Evolutionary conservation across 139 green algal genomes (phyloP).

Genomic region (Chlamydomonas urium): DNA sequence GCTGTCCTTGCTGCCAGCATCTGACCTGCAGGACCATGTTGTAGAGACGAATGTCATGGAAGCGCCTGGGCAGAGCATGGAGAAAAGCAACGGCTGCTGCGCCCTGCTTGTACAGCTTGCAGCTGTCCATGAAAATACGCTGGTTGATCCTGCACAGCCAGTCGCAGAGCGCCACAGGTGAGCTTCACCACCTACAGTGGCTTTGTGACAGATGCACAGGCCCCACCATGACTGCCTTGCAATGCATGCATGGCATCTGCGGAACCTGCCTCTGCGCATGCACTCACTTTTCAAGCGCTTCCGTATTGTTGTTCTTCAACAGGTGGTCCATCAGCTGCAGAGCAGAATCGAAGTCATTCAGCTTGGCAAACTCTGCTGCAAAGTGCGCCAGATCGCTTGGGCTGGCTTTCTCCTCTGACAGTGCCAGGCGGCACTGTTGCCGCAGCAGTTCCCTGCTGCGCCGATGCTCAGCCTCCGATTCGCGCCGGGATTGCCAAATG

Average conservation of each 20-base stretch:
- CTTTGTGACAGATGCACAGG: background rate
- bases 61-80: conserved; percentile 2
- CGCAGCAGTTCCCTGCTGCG: no score
- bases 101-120: background rate
- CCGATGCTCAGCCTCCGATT: no score
- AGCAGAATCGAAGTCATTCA: background rate
- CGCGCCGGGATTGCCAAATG: no score
- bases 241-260: no score
- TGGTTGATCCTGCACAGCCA: conserved; percentile 2
- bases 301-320: background rate
- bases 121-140: background rate
- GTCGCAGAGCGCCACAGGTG: background rate
- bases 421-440: no score
- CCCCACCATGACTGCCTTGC: no score
- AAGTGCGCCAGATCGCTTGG: no score
- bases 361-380: no score
- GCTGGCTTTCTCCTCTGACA: no score
- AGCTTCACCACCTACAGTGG: background rate
- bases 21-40: conserved; percentile 25
- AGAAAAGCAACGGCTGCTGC: conserved; percentile 5
- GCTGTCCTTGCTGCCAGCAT: conserved; percentile 1
- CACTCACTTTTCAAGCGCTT: background rate
- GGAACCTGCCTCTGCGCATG: background rate
- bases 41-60: background rate
- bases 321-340: conserved; percentile 1